Conservation (phyloP, 75 land plant species). For the Pinus tabuliformis region DNA sequence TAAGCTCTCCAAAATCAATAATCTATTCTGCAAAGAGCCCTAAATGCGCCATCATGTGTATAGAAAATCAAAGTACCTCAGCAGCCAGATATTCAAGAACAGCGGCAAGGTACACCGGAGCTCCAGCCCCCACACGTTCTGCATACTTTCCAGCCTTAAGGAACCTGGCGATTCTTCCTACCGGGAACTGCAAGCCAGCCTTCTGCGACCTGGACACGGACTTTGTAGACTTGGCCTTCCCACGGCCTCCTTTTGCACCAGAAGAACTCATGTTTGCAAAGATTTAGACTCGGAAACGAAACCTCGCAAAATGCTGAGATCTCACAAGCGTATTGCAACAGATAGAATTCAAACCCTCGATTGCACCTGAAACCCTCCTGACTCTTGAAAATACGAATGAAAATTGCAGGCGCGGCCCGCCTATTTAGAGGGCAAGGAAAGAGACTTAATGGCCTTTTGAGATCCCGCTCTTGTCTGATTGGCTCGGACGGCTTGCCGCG, state of each 20-base stretch:
- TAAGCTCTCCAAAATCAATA: not conserved
- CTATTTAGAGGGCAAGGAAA: too few relatives aligned
- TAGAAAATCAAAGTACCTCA: constrained; percentile 20
- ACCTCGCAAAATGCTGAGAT: not conserved
- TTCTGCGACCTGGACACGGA: constrained; percentile 35
- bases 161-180: constrained; percentile 33
- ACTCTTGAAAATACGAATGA: too few relatives aligned
- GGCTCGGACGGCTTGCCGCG: not conserved
- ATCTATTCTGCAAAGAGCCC: not conserved
- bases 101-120: constrained; percentile 44
- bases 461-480: not conserved
- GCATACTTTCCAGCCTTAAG: constrained; percentile 45
- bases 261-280: constrained; percentile 1
- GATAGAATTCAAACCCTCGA: not conserved
- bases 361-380: too few relatives aligned
- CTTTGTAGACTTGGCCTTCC: constrained; percentile 28
- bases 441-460: not conserved
- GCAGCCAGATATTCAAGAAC: constrained; percentile 59
- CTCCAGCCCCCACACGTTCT: constrained; percentile 38
- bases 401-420: not conserved
- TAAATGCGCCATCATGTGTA: not conserved
- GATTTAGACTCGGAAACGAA: not conserved
- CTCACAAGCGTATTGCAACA: not conserved
- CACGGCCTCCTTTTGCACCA: constrained; percentile 18
- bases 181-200: constrained; percentile 46